These are phyloP conservation scores for Oropetium thomaeum DNA, from an alignment of 176 grass and related monocot species.

Conservation along the genomic window DNA sequence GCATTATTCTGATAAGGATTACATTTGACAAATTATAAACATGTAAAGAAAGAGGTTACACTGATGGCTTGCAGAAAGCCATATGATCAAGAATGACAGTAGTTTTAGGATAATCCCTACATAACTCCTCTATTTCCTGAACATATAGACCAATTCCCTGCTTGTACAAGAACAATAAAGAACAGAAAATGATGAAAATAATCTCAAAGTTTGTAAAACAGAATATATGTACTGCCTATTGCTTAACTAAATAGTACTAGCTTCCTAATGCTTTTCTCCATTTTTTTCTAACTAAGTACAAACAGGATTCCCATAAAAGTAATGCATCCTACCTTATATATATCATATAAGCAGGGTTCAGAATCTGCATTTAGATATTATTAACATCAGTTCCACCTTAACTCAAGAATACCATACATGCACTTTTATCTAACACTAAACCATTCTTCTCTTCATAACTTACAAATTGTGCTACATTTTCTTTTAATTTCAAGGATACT, in stretches of 20 bases:
- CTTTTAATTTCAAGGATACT: neutral
- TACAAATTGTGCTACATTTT: neutral
- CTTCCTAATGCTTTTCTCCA: too few relatives aligned
- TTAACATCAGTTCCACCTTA: neutral
- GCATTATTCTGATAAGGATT: neutral
- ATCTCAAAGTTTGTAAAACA: neutral
- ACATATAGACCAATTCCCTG: slow-evolving; percentile 67
- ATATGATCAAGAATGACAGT: slow-evolving; percentile 83
- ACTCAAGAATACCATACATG: neutral
- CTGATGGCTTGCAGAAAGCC: slow-evolving; percentile 88
- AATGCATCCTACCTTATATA: neutral
- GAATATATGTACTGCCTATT: neutral
- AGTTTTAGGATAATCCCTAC: slow-evolving; percentile 61
- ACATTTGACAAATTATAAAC: neutral
- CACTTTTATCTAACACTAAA: neutral
- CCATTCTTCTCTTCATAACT: neutral
- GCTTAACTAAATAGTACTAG: neutral
- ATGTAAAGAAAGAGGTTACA: slow-evolving; percentile 33
- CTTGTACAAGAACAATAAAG: slow-evolving; percentile 4
- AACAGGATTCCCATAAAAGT: neutral
- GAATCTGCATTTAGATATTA: neutral
- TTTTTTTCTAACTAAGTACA: neutral
- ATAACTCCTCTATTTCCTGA: slow-evolving; percentile 78
- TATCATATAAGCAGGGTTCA: neutral
- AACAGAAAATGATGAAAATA: neutral